These are phyloP conservation scores for Acanthamoeba royreba DNA, from an alignment of 208 protist species.

Conservation along the genomic window DNA sequence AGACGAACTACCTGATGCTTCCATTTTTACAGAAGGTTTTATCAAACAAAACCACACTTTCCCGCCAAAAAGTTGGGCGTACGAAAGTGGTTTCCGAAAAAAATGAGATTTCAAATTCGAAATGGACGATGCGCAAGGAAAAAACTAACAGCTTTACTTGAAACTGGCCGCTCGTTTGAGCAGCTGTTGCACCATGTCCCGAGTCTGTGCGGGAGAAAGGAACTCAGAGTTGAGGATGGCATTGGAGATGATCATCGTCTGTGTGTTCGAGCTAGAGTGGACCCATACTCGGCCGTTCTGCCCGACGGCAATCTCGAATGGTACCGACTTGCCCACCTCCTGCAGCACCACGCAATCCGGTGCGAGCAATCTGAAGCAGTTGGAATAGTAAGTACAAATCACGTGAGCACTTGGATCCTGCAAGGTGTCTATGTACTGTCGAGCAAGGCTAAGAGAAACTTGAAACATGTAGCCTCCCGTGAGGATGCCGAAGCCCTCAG, in stretches of 20 bases:
- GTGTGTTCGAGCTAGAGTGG: slow-evolving; percentile 30
- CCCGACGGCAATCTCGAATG: slow-evolving; percentile 81
- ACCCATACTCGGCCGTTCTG: slow-evolving; percentile 83
- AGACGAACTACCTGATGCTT: too few relatives aligned
- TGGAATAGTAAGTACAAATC: background rate
- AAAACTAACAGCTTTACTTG: too few relatives aligned
- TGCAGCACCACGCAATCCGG: slow-evolving; percentile 67
- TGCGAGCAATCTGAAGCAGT: slow-evolving; percentile 57
- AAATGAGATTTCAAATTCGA: background rate
- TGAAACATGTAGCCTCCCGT: slow-evolving; percentile 71
- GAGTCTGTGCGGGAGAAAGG: slow-evolving; percentile 23
- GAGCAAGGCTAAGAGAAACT: slow-evolving; percentile 61
- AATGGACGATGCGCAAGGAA: too few relatives aligned
- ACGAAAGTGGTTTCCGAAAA: too few relatives aligned
- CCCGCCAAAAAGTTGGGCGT: background rate
- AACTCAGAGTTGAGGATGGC: slow-evolving; percentile 72
- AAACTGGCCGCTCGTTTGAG: too few relatives aligned
- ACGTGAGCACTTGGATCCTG: too few relatives aligned
- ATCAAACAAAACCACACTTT: background rate
- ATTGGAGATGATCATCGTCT: slow-evolving; percentile 75
- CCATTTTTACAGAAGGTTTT: background rate
- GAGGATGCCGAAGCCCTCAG: slow-evolving; percentile 80
- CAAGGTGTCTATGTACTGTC: slow-evolving; percentile 63
- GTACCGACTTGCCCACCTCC: slow-evolving; percentile 64
- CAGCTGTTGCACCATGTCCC: slow-evolving; percentile 53